Evolutionary conservation across 2,329 filamentous ascomycete species (phyloP), one percentile per base, ranked within the genome.

Genomic region (Pezicula radicicola): DNA sequence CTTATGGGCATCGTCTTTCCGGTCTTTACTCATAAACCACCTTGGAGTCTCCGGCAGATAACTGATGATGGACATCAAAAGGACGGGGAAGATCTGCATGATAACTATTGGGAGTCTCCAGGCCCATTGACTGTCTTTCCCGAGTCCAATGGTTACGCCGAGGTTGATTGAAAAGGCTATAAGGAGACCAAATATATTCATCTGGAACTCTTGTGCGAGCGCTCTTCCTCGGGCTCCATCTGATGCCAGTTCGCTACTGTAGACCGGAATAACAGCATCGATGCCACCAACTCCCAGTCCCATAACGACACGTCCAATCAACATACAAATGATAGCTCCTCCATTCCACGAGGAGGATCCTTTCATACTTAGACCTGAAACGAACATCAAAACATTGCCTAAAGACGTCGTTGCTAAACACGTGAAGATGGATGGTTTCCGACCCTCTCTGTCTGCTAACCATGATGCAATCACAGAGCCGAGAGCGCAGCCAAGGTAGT

Each of bases 171-270:
- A 75, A 62, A 84, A 85, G 0, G 81, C 81, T 74, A 83, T 76
- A 53, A 83, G 73, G 2, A 86, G 65, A 0, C 82, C 80, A 51
- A 84, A 80, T 55, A 85, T 84, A 57, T 86, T 86, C 64, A 76
- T 78, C 62, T 85, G 81, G 59, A 85, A 85, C 58, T 85, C 81
- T 60, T 85, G 79, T 1, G 80, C 80, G 41, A 85, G 64, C 1
- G 81, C 79, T 57, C 76, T 77, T 6, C 82, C 81, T 42, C 81
- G 68, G 2, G 77, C 73, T 46, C 76, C 76, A 59, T 84, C 81
- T n/a, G 75, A 74, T 3, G 74, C 72, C 30, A 85, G 68, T 60
- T 85, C 81, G 13, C 75, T 75, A 51, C 72, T 78, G 66, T 85
- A 85, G 1, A 83, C 77, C 0, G 82, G 81, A 21, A 85, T 82